Base-by-base conservation (phyloP, 2,329 filamentous ascomycete species). In the Arthrobotrys pseudoclavata region DNA sequence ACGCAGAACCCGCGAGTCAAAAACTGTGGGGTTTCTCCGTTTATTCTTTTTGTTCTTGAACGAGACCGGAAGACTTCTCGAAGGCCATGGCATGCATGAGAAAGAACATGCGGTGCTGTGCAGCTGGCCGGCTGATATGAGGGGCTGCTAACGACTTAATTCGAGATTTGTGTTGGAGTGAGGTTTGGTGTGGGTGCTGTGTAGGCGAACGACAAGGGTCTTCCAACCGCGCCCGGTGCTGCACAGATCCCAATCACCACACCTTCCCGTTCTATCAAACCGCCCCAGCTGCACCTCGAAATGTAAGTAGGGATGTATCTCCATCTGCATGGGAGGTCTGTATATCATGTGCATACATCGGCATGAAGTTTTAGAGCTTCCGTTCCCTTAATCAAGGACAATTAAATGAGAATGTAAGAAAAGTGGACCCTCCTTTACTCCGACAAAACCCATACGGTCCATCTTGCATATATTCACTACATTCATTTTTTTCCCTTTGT, bases 211-310 rank as follows among this genome's bases (percentile, higher is more conserved):
- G 72, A 77, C 72, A 77, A 76, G 72, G 71, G 71, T 29, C 26
- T 24, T 69, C 45, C 60, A 77, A 77, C 72, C 72, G 72, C 67
- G 72, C 72, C 72, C 66, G 71, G 71, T 67, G 69, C 62, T 74
- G 72, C 72, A 60, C 67, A 66, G 72, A 76, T 76, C 57, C 40
- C 69, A 64, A 45, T 62, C 55, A 40, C 37, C 63, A 45, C 18
- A 50, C 47, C 60, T 31, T 50, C 40, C 42, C 45, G 24, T 24
- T 2, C 40, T 10, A 61, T 24, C 4, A 24, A n/a, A 37, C 29
- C 26, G 29, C 34, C 31, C 34, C 12, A 57, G 31, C 55, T 60
- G 55, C 55, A 42, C 18, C 55, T 60, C 55, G 18, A 60, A 4
- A 48, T 22, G 4, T 22, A 37, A 7, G 29, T 55, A n/a, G 20